Evolutionary conservation across 371 early-diverging fungal genomes (phyloP).

Genomic region (Chytridiales sp.): DNA sequence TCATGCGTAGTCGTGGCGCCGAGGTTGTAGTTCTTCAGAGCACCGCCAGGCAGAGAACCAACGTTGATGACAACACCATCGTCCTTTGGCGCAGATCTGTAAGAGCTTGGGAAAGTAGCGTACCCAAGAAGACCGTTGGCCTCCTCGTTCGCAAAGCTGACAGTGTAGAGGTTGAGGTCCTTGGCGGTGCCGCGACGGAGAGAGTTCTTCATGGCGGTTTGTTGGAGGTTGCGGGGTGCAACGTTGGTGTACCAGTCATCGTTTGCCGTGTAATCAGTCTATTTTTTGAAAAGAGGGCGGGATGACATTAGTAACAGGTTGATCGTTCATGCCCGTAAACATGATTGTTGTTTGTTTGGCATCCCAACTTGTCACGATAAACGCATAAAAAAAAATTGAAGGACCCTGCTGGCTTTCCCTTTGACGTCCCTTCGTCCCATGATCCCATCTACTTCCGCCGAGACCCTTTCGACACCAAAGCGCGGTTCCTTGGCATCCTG

Average conservation of each 20-base stretch:
- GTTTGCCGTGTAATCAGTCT: constrained; percentile 1
- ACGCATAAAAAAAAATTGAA: neutral
- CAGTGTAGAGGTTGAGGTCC: neutral
- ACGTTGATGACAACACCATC: constrained; percentile 23
- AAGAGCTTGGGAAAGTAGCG: constrained; percentile 20
- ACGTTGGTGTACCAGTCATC: constrained; percentile 5
- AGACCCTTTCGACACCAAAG: too few relatives aligned
- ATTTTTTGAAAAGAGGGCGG: neutral
- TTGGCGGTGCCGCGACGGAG: neutral
- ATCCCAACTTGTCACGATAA: too few relatives aligned
- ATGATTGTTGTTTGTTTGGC: too few relatives aligned
- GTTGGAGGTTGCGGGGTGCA: neutral
- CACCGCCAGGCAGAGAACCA: constrained; percentile 13
- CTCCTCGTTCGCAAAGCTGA: too few relatives aligned
- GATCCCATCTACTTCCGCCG: too few relatives aligned
- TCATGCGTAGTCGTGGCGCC: constrained; percentile 21
- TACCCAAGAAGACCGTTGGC: constrained; percentile 12
- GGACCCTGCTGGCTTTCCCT: too few relatives aligned
- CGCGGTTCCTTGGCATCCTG: too few relatives aligned
- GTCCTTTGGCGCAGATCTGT: constrained; percentile 8
- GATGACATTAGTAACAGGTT: neutral
- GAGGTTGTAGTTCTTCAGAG: constrained; percentile 3
- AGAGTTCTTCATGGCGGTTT: neutral
- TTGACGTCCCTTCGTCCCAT: too few relatives aligned
- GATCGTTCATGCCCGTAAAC: too few relatives aligned